phyloP scores from a whole-genome alignment of 345 rosid species.

The Acer saccharum region DNA sequence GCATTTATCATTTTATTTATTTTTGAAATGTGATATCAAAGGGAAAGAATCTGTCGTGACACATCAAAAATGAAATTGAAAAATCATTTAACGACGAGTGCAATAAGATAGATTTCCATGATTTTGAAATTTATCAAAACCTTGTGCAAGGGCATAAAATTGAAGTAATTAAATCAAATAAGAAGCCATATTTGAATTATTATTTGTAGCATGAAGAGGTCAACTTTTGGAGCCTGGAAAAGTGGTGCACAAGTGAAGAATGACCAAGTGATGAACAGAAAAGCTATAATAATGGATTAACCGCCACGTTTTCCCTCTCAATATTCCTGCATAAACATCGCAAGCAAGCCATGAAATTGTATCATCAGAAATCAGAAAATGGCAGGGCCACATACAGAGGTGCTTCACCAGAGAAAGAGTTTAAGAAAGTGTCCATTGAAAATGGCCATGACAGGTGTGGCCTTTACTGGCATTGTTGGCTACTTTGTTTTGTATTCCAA shows the following conservation, averaged over 20 bases:
- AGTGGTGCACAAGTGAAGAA: background rate
- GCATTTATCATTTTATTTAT: no score
- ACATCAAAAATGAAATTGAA: no score
- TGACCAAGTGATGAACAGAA: background rate
- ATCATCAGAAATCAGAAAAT: background rate
- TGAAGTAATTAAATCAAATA: no score
- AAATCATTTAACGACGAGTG: no score
- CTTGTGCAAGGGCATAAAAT: no score
- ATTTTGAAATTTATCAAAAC: no score
- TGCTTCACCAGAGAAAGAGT: slow-evolving; percentile 35
- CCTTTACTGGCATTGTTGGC: slow-evolving; percentile 41
- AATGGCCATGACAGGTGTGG: slow-evolving; percentile 50
- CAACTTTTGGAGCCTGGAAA: background rate
- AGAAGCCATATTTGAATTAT: no score
- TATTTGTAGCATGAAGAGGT: background rate
- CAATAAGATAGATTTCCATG: no score
- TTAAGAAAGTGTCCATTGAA: slow-evolving; percentile 36
- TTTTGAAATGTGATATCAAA: no score
- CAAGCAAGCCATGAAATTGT: no score
- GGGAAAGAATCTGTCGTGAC: no score
- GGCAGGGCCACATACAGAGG: slow-evolving; percentile 40
- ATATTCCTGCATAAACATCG: background rate
- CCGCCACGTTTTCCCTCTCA: slow-evolving; percentile 2
- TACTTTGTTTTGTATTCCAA: slow-evolving; percentile 54
- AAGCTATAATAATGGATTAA: background rate